phyloP scores from a whole-genome alignment of 106 monocot species.

The Acorus gramineus region DNA sequence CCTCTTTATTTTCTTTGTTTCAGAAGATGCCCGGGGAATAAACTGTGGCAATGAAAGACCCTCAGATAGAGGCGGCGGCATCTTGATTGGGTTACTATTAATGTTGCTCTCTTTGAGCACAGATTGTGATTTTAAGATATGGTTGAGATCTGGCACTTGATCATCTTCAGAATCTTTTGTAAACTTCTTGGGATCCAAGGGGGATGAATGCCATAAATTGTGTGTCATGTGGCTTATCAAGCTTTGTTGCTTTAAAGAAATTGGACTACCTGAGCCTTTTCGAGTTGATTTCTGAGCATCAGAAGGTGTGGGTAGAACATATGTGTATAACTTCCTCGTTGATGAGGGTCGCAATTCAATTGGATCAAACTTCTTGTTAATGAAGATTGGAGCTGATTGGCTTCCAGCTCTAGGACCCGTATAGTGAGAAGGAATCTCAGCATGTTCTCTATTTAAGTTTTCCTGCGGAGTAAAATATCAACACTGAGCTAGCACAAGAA shows the following conservation, averaged over 20 bases:
- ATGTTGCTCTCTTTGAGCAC: neutral
- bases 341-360: neutral
- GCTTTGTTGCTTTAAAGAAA: neutral
- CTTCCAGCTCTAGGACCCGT: neutral
- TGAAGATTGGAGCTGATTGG: neutral
- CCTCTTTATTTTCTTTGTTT: neutral
- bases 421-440: neutral
- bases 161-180: neutral
- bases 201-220: constrained; percentile 1
- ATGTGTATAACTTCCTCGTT: neutral
- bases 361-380: neutral
- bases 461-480: neutral
- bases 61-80: neutral
- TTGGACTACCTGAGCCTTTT: too few species aligned
- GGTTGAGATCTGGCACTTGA: neutral
- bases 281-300: neutral
- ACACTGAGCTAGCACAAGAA: too few species aligned
- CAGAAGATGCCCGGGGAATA: neutral
- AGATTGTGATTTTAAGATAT: neutral
- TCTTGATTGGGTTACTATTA: neutral
- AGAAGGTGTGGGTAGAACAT: constrained; percentile 4
- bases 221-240: neutral
- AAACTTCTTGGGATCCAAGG: neutral
- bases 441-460: neutral
- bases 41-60: neutral